A percentile compares a stretch with the other conserved stretches of the same genome.
Evolutionary conservation across 2,329 filamentous ascomycete genomes (phyloP).

Genomic region (Paraconiothyrium brasiliense): DNA sequence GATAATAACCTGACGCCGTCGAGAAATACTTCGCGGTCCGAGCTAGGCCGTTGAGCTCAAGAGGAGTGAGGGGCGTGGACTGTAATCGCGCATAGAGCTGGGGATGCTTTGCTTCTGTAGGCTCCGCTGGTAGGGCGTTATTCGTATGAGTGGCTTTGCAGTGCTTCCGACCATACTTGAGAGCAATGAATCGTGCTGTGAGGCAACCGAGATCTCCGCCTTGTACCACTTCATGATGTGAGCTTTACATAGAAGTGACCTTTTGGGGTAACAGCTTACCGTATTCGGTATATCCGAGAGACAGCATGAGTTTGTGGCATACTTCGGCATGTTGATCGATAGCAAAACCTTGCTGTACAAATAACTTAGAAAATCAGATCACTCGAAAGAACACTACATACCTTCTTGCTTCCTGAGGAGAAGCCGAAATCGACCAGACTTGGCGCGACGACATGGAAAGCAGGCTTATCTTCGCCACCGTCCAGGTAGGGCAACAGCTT

Average conservation of each 20-base stretch:
- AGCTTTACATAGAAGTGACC: conserved; percentile 60
- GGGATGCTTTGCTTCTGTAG: conserved; percentile 8
- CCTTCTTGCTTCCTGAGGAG: conserved; percentile 12
- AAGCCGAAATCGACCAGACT: conserved; percentile 63
- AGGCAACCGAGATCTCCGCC: conserved; percentile 24
- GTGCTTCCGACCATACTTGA: conserved; percentile 13
- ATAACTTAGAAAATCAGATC: not conserved
- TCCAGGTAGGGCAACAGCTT: conserved; percentile 65
- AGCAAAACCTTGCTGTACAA: conserved; percentile 65
- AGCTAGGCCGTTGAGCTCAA: conserved; percentile 62
- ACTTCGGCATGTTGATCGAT: conserved; percentile 69
- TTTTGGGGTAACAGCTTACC: conserved; percentile 7
- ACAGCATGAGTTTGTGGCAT: conserved; percentile 73
- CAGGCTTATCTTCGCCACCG: conserved; percentile 46
- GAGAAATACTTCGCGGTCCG: conserved; percentile 65
- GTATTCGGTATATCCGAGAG: conserved; percentile 70
- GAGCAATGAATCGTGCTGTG: conserved; percentile 13
- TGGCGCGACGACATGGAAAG: conserved; percentile 64
- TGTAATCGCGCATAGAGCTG: conserved; percentile 39
- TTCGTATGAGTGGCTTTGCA: conserved; percentile 17
- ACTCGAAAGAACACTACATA: not conserved
- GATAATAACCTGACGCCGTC: conserved; percentile 68
- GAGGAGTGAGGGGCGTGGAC: conserved; percentile 64
- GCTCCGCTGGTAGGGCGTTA: conserved; percentile 14
- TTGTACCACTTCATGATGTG: conserved; percentile 59